These are phyloP conservation scores for Sporopachydermia lactativora DNA, from an alignment of 805 yeast genomes.

Conservation along the genomic window DNA sequence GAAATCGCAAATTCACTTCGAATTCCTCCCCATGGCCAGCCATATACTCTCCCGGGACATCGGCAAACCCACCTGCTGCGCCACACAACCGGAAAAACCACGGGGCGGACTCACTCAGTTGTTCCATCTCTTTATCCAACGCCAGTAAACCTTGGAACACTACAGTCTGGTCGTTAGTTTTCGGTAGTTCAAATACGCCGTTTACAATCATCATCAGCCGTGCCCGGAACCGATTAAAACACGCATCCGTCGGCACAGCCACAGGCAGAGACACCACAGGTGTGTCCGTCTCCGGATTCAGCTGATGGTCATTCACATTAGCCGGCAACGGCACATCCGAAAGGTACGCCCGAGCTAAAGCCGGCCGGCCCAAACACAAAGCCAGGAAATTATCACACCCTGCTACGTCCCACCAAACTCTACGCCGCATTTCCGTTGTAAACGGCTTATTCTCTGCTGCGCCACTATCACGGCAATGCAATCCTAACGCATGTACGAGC, in stretches of 20 bases:
- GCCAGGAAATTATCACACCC: slow-evolving; percentile 11
- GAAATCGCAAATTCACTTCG: slow-evolving; percentile 13
- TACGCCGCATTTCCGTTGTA: slow-evolving; percentile 19
- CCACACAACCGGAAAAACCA: slow-evolving; percentile 17
- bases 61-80: slow-evolving; percentile 10
- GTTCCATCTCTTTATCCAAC: slow-evolving; percentile 15
- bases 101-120: slow-evolving; percentile 9
- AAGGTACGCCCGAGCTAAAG: slow-evolving; percentile 10
- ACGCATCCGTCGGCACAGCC: slow-evolving; percentile 11
- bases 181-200: slow-evolving; percentile 9
- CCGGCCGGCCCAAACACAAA: slow-evolving; percentile 10
- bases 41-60: slow-evolving; percentile 3
- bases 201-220: slow-evolving; percentile 11
- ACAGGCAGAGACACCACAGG: slow-evolving; percentile 5
- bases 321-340: slow-evolving; percentile 20
- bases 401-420: slow-evolving; percentile 16
- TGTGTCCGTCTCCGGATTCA: slow-evolving; percentile 6
- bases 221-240: slow-evolving; percentile 10
- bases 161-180: slow-evolving; percentile 7
- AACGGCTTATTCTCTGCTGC: too few relatives aligned
- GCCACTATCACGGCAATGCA: slow-evolving; percentile 14
- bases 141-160: slow-evolving; percentile 15
- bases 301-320: slow-evolving; percentile 19
- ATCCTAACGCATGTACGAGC: slow-evolving; percentile 14
- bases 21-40: slow-evolving; percentile 11